These are phyloP conservation scores for Penicillium parvum DNA, from an alignment of 495 filamentous ascomycete genomes.

Conservation along the genomic window DNA sequence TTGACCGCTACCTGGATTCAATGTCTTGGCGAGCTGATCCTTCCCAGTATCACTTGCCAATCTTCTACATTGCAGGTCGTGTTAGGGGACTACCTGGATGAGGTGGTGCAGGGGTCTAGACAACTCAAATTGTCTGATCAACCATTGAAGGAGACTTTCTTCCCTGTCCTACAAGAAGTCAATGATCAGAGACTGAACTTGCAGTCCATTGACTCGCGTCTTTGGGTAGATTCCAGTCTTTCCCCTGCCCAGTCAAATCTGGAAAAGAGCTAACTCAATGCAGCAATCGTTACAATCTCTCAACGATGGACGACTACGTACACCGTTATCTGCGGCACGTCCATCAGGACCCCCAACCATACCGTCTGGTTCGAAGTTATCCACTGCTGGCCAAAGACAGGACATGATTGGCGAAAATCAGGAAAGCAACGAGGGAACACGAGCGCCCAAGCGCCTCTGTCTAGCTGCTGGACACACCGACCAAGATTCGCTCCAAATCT, in stretches of 20 bases:
- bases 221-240: conserved; percentile 29
- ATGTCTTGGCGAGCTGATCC: conserved; percentile 27
- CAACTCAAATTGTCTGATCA: conserved; percentile 8
- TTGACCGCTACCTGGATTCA: conserved; percentile 27
- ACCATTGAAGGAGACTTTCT: conserved; percentile 18
- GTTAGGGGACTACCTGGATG: conserved; percentile 27
- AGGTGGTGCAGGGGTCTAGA: conserved; percentile 6
- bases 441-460: conserved; percentile 28
- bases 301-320: conserved; percentile 3
- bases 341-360: neutral
- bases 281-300: conserved; percentile 24
- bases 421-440: conserved; percentile 10
- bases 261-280: conserved; percentile 15
- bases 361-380: neutral
- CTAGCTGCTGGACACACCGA: conserved; percentile 5
- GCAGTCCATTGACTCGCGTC: conserved; percentile 17
- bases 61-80: conserved; percentile 23
- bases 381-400: conserved; percentile 7
- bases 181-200: conserved; percentile 9
- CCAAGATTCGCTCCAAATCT: conserved; percentile 12
- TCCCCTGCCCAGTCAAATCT: neutral
- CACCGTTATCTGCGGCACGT: neutral
- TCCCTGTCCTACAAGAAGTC: conserved; percentile 25
- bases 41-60: conserved; percentile 12
- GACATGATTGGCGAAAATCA: neutral